Evolutionary conservation across 2,329 filamentous ascomycete genomes (phyloP).

Genomic region (Aotearoamyces nothofagi): DNA sequence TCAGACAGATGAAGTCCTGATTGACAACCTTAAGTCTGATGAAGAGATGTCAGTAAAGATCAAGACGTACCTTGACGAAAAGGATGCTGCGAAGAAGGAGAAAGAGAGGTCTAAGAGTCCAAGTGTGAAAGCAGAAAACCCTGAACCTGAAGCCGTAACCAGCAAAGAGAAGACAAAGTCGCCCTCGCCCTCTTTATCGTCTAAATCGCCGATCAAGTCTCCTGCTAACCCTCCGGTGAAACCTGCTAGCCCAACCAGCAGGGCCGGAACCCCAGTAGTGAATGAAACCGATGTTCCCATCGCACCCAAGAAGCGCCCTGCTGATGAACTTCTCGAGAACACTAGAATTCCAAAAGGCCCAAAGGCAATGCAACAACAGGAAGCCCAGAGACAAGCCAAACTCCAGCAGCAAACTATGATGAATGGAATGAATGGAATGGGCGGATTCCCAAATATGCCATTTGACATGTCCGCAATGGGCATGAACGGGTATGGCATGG

Average conservation of each 20-base stretch:
- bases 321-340: constrained; percentile 55
- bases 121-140: constrained; percentile 16
- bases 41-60: constrained; percentile 67
- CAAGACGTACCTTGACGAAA: constrained; percentile 52
- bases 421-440: constrained; percentile 27
- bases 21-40: constrained; percentile 80
- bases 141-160: constrained; percentile 17
- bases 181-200: constrained; percentile 14
- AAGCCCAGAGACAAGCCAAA: constrained; percentile 23
- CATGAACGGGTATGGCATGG: constrained; percentile 12
- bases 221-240: constrained; percentile 15
- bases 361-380: constrained; percentile 43
- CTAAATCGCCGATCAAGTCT: constrained; percentile 20
- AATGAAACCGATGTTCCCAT: constrained; percentile 7
- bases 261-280: constrained; percentile 11
- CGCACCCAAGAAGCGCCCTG: constrained; percentile 63
- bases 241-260: constrained; percentile 16
- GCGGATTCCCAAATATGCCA: constrained; percentile 17
- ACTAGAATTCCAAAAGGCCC: constrained; percentile 50
- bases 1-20: constrained; percentile 76
- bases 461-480: constrained; percentile 4
- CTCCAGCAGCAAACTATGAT: constrained; percentile 30
- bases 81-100: constrained; percentile 25
- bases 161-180: constrained; percentile 21
- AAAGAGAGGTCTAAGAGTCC: constrained; percentile 32